These are phyloP conservation scores for Aureococcus anophagefferens DNA, from an alignment of 108 stramenopile species.

Conservation along the genomic window DNA sequence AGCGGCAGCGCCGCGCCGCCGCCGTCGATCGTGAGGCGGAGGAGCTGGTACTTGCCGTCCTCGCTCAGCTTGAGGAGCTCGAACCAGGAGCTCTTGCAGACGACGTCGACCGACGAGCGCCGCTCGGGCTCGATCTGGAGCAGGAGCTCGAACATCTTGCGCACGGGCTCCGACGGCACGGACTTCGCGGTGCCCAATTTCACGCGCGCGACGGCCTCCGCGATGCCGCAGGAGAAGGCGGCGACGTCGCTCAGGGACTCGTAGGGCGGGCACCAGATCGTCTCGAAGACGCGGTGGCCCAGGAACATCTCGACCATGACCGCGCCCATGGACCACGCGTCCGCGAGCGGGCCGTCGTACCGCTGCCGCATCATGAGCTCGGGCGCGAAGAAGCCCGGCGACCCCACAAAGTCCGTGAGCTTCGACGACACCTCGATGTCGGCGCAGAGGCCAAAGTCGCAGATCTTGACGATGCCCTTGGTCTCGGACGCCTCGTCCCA, in stretches of 20 bases:
- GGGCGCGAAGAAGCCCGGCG: not conserved
- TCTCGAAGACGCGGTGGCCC: not conserved
- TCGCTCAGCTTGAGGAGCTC: not conserved
- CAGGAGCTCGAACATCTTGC: not conserved
- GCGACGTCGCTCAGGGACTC: not conserved
- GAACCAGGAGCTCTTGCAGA: not conserved
- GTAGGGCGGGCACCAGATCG: not conserved
- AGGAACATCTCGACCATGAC: not conserved
- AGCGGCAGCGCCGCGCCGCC: not conserved
- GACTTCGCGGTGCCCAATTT: not conserved
- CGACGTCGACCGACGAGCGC: not conserved
- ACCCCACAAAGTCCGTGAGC: not conserved
- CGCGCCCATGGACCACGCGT: not conserved
- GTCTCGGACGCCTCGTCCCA: not conserved
- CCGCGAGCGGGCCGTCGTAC: not conserved
- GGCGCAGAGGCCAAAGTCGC: slow-evolving; percentile 10
- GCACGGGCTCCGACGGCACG: not conserved
- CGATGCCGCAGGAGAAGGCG: not conserved
- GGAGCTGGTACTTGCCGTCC: not conserved
- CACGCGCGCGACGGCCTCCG: not conserved
- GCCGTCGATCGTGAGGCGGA: not conserved
- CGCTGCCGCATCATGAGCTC: not conserved
- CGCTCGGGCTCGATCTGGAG: not conserved
- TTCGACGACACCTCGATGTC: not conserved
- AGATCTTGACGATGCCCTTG: slow-evolving; percentile 11